These are phyloP conservation scores for Wickerhamiella hasegawae DNA, from an alignment of 805 yeast species.

Conservation along the genomic window DNA sequence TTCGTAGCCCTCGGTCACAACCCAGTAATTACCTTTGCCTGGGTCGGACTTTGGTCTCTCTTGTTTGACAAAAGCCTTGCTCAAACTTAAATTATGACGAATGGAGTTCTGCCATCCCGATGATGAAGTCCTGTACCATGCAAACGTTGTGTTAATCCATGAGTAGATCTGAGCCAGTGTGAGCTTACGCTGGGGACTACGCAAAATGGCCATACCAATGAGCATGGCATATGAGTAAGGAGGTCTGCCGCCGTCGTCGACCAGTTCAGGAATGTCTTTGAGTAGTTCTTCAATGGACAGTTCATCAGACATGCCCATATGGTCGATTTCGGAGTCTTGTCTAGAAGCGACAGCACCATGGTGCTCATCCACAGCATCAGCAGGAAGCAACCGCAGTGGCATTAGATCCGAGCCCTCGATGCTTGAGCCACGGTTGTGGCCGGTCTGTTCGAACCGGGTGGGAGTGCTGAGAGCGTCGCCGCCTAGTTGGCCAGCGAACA, in stretches of 20 bases:
- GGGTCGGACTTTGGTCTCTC: constrained; percentile 58
- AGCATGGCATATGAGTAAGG: constrained; percentile 88
- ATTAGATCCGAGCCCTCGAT: too few relatives aligned
- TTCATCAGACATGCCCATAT: neutral
- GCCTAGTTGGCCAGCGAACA: too few relatives aligned
- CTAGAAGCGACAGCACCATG: too few relatives aligned
- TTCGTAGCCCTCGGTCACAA: constrained; percentile 70
- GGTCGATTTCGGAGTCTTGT: too few relatives aligned
- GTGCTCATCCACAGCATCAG: too few relatives aligned
- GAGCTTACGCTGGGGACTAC: constrained; percentile 56
- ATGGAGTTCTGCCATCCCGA: constrained; percentile 98
- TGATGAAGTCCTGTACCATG: constrained; percentile 66
- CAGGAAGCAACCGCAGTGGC: too few relatives aligned
- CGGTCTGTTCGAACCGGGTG: too few relatives aligned
- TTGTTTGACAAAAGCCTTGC: constrained; percentile 82
- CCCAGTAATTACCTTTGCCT: constrained; percentile 77
- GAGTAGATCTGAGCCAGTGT: constrained; percentile 73
- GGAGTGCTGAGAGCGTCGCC: too few relatives aligned
- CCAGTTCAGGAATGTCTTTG: constrained; percentile 25
- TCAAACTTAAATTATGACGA: constrained; percentile 81
- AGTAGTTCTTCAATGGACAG: neutral
- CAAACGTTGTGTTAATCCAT: constrained; percentile 83
- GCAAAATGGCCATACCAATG: constrained; percentile 81
- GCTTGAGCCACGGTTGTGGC: too few relatives aligned
- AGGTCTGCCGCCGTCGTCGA: constrained; percentile 58